phyloP scores from a whole-genome alignment of 495 filamentous ascomycete species.

The Bombardia bombarda region DNA sequence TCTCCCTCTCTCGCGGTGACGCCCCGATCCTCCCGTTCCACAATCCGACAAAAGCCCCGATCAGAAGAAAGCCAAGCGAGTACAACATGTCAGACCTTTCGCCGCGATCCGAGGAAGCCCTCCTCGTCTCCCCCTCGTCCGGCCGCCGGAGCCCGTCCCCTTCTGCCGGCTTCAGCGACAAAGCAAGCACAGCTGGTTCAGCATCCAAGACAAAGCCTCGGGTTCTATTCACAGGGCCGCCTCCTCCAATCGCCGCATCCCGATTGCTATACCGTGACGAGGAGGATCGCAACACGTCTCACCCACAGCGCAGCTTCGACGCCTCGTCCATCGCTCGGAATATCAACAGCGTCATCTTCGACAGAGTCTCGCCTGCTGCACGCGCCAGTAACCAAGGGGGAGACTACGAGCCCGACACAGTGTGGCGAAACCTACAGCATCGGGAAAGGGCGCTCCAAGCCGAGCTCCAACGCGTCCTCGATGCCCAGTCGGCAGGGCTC shows the following conservation, averaged over 20 bases:
- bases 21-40: conserved; percentile 20
- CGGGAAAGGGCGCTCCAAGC: conserved; percentile 58
- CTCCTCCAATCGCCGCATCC: conserved; percentile 24
- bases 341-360: conserved; percentile 26
- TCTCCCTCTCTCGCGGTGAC: conserved; percentile 16
- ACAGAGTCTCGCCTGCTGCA: conserved; percentile 9
- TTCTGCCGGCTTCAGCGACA: conserved; percentile 9
- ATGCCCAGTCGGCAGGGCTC: conserved; percentile 76
- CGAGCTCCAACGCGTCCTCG: conserved; percentile 71
- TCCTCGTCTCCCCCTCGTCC: conserved; percentile 16
- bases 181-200: conserved; percentile 10
- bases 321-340: conserved; percentile 15
- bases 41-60: conserved; percentile 10
- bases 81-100: conserved; percentile 36
- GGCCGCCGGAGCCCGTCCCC: conserved; percentile 8
- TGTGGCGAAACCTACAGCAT: conserved; percentile 29
- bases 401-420: conserved; percentile 22
- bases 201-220: conserved; percentile 14
- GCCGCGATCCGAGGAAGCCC: conserved; percentile 29
- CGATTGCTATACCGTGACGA: conserved; percentile 22
- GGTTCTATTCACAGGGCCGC: conserved; percentile 24
- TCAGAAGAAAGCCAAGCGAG: conserved; percentile 30
- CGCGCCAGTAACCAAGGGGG: conserved; percentile 5
- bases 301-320: conserved; percentile 1
- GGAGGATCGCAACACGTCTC: conserved; percentile 11